A percentile compares a stretch with the other conserved stretches of the same genome.
Evolutionary conservation across 2,329 filamentous ascomycete genomes (phyloP).

Genomic region (Claviceps cyperi): DNA sequence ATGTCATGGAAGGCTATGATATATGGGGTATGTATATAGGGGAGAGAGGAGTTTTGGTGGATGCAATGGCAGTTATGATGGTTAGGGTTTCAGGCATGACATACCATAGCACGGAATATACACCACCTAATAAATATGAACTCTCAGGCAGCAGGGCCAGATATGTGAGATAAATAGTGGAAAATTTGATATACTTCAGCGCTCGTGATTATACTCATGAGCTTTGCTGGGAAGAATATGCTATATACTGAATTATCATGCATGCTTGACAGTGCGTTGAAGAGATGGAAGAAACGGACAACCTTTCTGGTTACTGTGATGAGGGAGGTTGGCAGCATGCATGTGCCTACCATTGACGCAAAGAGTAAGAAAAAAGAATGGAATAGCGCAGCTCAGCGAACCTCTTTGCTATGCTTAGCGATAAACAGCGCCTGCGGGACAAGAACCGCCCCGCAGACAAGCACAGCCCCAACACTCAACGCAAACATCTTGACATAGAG

Average conservation of each 20-base stretch:
- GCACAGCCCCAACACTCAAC: constrained; percentile 32
- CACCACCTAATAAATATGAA: neutral
- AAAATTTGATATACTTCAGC: too few species aligned
- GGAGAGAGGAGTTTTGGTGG: neutral
- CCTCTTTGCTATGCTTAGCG: constrained; percentile 7
- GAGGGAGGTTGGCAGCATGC: neutral
- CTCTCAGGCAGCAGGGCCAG: neutral
- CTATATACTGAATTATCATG: too few species aligned
- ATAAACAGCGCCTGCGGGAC: constrained; percentile 36
- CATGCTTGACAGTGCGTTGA: too few species aligned
- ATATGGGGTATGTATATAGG: neutral
- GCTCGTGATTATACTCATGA: too few species aligned
- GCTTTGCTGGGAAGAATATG: too few species aligned
- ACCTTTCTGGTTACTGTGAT: too few species aligned
- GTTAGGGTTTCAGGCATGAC: neutral
- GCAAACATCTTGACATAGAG: constrained; percentile 58
- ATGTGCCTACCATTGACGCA: neutral
- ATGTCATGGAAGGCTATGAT: neutral
- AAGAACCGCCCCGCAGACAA: constrained; percentile 32
- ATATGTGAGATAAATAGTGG: too few species aligned
- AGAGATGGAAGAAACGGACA: too few species aligned
- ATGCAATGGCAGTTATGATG: neutral
- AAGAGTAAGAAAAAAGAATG: neutral
- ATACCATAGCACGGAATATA: neutral
- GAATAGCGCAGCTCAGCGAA: neutral